Evolutionary conservation across 768 basidiomycete genomes (phyloP), one percentile per base, ranked within the genome.

Genomic region (Mycena latifolia): DNA sequence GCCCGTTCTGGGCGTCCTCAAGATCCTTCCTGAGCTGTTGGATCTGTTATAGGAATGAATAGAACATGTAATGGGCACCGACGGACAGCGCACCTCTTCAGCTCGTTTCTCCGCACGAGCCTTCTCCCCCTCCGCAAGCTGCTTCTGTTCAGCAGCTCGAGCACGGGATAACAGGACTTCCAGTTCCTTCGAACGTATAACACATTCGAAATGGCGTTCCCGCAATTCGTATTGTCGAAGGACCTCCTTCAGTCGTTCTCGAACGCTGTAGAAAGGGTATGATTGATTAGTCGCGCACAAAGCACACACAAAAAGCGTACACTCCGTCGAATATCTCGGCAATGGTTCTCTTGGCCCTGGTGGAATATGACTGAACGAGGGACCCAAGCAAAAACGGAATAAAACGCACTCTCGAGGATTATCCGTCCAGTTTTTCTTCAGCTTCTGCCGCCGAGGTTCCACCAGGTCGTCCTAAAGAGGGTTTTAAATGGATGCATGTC

Each of bases 191-290:
- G 94, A 95, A 45, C 94, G 92, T 61, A 96, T 90, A 29, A 96
- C 91, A 69, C 93, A 94, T 79, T 95, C 94, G 71, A 95, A 96
- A 82, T 96, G 94, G 75, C 89, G 90, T 80, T 96, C 94, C 65
- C 94, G 91, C 61, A 95, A 88, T 73, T 96, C 92, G 74, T 96
- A 96, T 74, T 95, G 94, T 27, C 89, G 88, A 47, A 96, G 86
- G 37, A 96, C 87, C 71, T 94, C 92, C 74, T 94, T 95, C 77
- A 96, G 83, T 52, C 94, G 89, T 78, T 93, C 92, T 35, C 92
- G 91, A 46, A 93, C 89, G 64, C 94, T 95, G 69, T 50, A 51
- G 58, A 53, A 66, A 55, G 53, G 39, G 66, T n/a, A 61, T 52
- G 53, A 67, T 24, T 14, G 22, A 46, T 53, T 24, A 55, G 51